phyloP scores from a whole-genome alignment of 73 alveolate species.

The Symbiodinium natans region DNA sequence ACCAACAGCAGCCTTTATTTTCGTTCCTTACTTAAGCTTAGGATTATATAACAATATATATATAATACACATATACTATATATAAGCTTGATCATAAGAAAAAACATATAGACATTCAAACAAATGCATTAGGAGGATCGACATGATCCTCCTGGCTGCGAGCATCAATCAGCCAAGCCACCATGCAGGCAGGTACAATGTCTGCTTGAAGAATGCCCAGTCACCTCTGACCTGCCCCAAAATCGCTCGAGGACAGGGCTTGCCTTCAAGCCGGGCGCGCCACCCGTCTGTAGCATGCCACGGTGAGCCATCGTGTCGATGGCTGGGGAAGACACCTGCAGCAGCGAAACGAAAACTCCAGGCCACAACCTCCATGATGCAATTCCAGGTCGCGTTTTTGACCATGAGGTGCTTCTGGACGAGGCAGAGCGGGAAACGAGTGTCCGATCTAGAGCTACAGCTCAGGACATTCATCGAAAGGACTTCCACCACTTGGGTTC shows the following conservation, averaged over 20 bases:
- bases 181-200: constrained; percentile 1
- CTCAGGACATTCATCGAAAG: neutral
- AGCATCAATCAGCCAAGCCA: neutral
- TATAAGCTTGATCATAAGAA: too few relatives aligned
- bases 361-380: neutral
- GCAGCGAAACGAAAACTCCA: constrained; percentile 33
- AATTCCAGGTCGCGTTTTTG: neutral
- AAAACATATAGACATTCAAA: too few relatives aligned
- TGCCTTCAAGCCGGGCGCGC: neutral
- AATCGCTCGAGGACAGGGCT: neutral
- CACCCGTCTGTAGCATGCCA: neutral
- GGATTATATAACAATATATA: too few relatives aligned
- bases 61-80: too few relatives aligned
- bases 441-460: neutral
- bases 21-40: neutral
- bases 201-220: constrained; percentile 6
- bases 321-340: neutral
- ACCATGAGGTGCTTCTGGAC: neutral
- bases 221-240: constrained; percentile 1
- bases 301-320: constrained; percentile 19
- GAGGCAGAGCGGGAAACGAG: neutral
- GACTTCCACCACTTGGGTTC: neutral
- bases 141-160: too few relatives aligned
- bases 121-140: too few relatives aligned
- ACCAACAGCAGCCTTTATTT: neutral